Percentiles rank a stretch among this genome's conserved stretches.
These are phyloP conservation scores for Candida gorgasii DNA, from an alignment of 805 yeast species.

Conservation along the genomic window DNA sequence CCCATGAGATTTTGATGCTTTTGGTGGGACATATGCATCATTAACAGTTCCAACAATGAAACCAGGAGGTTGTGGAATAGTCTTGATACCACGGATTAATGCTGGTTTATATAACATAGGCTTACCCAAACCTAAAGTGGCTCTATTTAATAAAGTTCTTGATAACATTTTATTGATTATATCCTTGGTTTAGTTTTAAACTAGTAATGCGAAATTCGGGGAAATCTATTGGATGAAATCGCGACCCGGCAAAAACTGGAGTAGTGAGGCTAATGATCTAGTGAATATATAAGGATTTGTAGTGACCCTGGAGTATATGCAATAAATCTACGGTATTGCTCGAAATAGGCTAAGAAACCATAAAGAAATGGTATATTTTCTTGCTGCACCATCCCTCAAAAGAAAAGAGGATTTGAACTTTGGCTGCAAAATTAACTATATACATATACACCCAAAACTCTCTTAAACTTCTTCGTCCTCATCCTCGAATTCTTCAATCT, in stretches of 20 bases:
- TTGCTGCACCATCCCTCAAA: too few species aligned
- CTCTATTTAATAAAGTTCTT: conserved; percentile 21
- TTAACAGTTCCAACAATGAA: conserved; percentile 69
- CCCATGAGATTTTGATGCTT: conserved; percentile 58
- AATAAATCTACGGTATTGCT: too few species aligned
- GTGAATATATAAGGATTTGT: too few species aligned
- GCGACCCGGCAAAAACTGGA: background rate
- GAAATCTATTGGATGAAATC: conserved; percentile 8
- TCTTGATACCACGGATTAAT: conserved; percentile 39
- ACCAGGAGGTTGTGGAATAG: conserved; percentile 73
- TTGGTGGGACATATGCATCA: conserved; percentile 67
- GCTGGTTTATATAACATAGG: conserved; percentile 3
- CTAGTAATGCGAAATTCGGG: conserved; percentile 7
- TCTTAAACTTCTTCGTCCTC: conserved; percentile 33
- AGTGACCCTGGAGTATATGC: background rate
- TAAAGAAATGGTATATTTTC: too few species aligned
- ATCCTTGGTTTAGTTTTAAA: background rate
- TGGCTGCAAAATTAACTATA: conserved; percentile 4
- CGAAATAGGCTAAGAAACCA: too few species aligned
- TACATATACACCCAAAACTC: conserved; percentile 7
- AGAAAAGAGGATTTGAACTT: too few species aligned
- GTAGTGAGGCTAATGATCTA: background rate
- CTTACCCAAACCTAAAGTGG: conserved; percentile 21
- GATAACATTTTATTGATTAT: conserved; percentile 7
- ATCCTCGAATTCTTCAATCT: conserved; percentile 42